Conservation (phyloP, 179 eudicot species). For the Actinidia arguta region DNA sequence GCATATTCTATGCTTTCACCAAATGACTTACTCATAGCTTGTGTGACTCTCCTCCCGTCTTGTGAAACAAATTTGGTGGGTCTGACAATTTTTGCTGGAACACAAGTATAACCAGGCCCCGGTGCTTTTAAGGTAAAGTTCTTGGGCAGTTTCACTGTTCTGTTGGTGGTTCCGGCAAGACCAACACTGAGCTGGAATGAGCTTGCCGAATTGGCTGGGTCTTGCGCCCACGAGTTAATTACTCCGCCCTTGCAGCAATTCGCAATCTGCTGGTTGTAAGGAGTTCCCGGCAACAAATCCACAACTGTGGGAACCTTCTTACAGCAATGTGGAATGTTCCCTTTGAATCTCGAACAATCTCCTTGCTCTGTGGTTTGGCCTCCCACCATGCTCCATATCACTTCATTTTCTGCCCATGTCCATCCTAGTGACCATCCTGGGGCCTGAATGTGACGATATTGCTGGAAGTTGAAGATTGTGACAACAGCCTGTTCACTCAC, state of each 20-base stretch:
- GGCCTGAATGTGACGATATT: conserved; percentile 62
- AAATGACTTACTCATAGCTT: conserved; percentile 68
- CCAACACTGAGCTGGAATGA: conserved; percentile 77
- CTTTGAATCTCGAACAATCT: conserved; percentile 66
- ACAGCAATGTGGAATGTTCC: conserved; percentile 64
- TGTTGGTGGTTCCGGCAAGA: conserved; percentile 62
- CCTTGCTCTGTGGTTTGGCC: conserved; percentile 70
- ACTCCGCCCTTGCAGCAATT: conserved; percentile 91
- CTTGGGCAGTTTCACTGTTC: conserved; percentile 61
- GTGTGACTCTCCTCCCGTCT: conserved; percentile 68
- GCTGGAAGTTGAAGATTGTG: conserved; percentile 76
- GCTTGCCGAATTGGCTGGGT: conserved; percentile 51
- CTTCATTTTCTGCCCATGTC: conserved; percentile 80
- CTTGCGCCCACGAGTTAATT: conserved; percentile 60
- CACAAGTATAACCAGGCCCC: conserved; percentile 69
- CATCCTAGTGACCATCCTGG: conserved; percentile 89
- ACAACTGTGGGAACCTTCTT: conserved; percentile 60
- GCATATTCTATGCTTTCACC: not conserved
- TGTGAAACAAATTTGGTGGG: conserved; percentile 43
- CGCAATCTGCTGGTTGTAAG: conserved; percentile 71
- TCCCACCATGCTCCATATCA: conserved; percentile 72
- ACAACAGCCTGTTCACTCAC: conserved; percentile 52
- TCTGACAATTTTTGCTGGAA: conserved; percentile 63
- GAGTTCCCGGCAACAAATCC: conserved; percentile 63
- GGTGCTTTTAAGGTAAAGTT: conserved; percentile 68